Base-by-base conservation (phyloP, 305 asterid species). In the Rubia balearica region DNA sequence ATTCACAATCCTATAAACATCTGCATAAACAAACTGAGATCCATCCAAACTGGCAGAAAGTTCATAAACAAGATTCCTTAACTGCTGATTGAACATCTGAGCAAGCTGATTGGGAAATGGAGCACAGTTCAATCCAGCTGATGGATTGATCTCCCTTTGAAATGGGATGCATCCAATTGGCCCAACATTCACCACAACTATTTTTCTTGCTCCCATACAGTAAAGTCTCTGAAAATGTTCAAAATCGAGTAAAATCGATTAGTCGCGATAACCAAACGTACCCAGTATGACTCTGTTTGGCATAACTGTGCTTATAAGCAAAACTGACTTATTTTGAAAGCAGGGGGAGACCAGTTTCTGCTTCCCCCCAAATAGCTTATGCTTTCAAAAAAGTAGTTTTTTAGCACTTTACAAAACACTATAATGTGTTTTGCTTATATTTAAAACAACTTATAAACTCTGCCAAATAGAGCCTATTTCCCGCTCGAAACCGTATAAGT, bases 111-210 rank as follows among this genome's bases (percentile, higher is more conserved):
- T 88, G 12, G 95, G 90, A 30, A 80, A 80, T 60, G 53, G 78
- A 22, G 74, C 89, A 60, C 97, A 90, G 2, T 57, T 80, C 36
- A 83, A 69, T 61, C 87, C 93, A 16, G 84, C 83, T 8, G 77
- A 53, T 73, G 88, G 88, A 75, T 85, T 87, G 51, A 79, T 73
- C 9, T 82, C 97, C 83, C 91, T 88, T 69, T 84, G 81, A 77
- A 55, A 86, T 57, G 96, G 96, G 73, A 90, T 88, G 81, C 96
- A 90, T 42, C 96, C 96, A 66, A 90, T 84, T 6, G 95, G 93
- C 66, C 97, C 97, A 6, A 88, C 91, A 78, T 88, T 90, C 6
- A 83, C 86, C 55, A 87, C 86, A 0, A 83, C 48, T 3, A 90
- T 60, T 63, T 79, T 86, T 73, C 89, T 84, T 0, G 79, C 93